Percentiles rank a stretch among this genome's conserved stretches.
Evolutionary conservation across 2,329 filamentous ascomycete species (phyloP).

Genomic region (Salinomyces thailandicus): DNA sequence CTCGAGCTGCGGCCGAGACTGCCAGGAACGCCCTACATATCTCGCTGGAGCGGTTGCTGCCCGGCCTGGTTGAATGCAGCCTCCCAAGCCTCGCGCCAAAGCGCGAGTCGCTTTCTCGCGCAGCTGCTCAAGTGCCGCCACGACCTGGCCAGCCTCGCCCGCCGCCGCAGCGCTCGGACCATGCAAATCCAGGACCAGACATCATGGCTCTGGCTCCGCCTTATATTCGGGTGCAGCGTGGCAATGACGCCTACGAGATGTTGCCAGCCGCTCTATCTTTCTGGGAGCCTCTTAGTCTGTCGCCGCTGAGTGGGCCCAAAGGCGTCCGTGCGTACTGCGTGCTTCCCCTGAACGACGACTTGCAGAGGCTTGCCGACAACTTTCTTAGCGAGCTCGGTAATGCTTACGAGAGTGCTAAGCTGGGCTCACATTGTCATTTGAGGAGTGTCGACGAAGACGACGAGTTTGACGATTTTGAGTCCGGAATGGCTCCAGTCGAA

Average conservation of each 20-base stretch:
- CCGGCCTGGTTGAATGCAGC: not conserved
- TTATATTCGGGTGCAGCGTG: constrained; percentile 60
- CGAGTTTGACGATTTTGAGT: constrained; percentile 14
- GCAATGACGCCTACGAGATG: constrained; percentile 59
- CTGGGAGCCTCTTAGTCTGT: constrained; percentile 71
- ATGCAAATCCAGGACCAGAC: constrained; percentile 22
- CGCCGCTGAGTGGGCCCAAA: constrained; percentile 60
- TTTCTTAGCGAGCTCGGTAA: constrained; percentile 61
- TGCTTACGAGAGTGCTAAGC: constrained; percentile 61
- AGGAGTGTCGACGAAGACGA: constrained; percentile 28
- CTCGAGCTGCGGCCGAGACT: not conserved
- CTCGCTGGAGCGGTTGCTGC: not conserved
- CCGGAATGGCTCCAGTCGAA: constrained; percentile 31
- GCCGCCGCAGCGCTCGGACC: constrained; percentile 18
- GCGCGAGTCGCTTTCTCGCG: not conserved
- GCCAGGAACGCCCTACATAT: not conserved
- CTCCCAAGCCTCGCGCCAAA: not conserved
- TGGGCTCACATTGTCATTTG: constrained; percentile 49
- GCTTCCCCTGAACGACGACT: constrained; percentile 54
- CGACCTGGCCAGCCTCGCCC: constrained; percentile 21
- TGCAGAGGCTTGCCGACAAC: constrained; percentile 48
- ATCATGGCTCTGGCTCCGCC: constrained; percentile 56
- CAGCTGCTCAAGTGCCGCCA: not conserved
- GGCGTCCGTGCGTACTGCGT: constrained; percentile 61
- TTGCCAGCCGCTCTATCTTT: constrained; percentile 65